A percentile compares a stretch with the other conserved stretches of the same genome.
phyloP scores from a whole-genome alignment of 257 asterid genomes.

The Fraxinus cuspidata region DNA sequence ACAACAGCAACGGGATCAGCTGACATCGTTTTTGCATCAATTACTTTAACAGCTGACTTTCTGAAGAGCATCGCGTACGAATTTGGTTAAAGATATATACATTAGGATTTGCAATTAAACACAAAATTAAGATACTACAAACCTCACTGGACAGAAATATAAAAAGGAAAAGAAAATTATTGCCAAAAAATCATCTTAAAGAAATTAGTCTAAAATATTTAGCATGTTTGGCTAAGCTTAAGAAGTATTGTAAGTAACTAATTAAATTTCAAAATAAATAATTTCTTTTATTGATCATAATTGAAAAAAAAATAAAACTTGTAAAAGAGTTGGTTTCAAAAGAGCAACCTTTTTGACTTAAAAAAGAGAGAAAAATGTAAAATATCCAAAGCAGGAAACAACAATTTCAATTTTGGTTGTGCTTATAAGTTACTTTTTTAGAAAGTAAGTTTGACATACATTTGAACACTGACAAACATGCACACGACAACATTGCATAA shows the following conservation, averaged over 20 bases:
- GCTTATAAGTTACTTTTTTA: not conserved
- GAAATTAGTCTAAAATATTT: too few relatives aligned
- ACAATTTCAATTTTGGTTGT: too few relatives aligned
- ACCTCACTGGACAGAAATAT: not conserved
- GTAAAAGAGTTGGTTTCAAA: too few relatives aligned
- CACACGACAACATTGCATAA: not conserved
- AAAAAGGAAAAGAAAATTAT: too few relatives aligned
- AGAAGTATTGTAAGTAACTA: too few relatives aligned
- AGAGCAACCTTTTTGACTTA: too few relatives aligned
- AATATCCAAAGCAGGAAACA: not conserved
- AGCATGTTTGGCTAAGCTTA: too few relatives aligned
- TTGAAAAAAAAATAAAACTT: not conserved
- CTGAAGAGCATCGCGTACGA: slow-evolving; percentile 32
- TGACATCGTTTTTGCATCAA: slow-evolving; percentile 96
- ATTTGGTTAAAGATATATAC: not conserved
- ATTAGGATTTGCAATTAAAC: not conserved
- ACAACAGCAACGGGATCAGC: slow-evolving; percentile 79
- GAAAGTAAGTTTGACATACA: not conserved
- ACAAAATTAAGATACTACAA: not conserved
- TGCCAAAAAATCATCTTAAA: too few relatives aligned
- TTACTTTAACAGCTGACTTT: slow-evolving; percentile 76
- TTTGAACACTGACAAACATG: not conserved
- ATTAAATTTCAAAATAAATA: too few relatives aligned
- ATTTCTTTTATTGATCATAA: not conserved
- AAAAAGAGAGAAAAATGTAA: not conserved